These are phyloP conservation scores for Pseudonitzschia delicatissima DNA, from an alignment of 108 stramenopile species.

Conservation along the genomic window DNA sequence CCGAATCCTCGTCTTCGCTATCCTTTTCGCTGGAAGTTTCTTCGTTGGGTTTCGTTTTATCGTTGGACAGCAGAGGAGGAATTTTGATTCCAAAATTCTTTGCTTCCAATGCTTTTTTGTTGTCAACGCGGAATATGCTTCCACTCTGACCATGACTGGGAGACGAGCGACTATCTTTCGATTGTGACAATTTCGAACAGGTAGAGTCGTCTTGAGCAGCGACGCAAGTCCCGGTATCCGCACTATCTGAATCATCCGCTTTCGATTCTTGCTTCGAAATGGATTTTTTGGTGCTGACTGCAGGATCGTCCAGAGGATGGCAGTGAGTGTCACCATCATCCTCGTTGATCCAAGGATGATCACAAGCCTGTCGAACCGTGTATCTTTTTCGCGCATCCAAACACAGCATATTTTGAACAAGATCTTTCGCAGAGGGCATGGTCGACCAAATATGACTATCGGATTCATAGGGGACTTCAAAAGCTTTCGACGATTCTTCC, in stretches of 20 bases:
- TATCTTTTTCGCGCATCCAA: slow-evolving; percentile 62
- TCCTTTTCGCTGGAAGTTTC: not conserved
- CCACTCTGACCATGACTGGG: not conserved
- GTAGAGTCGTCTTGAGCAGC: too few relatives aligned
- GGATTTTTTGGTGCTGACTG: slow-evolving; percentile 17
- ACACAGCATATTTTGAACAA: slow-evolving; percentile 57
- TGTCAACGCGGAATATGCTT: not conserved
- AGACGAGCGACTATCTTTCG: too few relatives aligned
- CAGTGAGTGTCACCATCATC: slow-evolving; percentile 87
- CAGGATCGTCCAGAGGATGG: slow-evolving; percentile 80
- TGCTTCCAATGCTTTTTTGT: not conserved
- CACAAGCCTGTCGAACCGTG: slow-evolving; percentile 67
- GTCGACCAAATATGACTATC: slow-evolving; percentile 21
- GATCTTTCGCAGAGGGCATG: slow-evolving; percentile 59
- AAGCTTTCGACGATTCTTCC: slow-evolving; percentile 20
- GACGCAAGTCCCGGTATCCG: too few relatives aligned
- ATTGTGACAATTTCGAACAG: too few relatives aligned
- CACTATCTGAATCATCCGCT: not conserved
- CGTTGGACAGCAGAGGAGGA: too few relatives aligned
- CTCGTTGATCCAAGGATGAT: slow-evolving; percentile 73
- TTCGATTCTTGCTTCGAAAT: slow-evolving; percentile 2
- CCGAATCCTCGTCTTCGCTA: not conserved
- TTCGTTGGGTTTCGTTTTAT: not conserved
- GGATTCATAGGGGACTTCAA: slow-evolving; percentile 41
- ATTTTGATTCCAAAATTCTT: not conserved